A percentile compares a stretch with the other conserved stretches of the same genome.
Conservation (phyloP, 768 basidiomycete genomes). For the Tulasnella sp. region DNA sequence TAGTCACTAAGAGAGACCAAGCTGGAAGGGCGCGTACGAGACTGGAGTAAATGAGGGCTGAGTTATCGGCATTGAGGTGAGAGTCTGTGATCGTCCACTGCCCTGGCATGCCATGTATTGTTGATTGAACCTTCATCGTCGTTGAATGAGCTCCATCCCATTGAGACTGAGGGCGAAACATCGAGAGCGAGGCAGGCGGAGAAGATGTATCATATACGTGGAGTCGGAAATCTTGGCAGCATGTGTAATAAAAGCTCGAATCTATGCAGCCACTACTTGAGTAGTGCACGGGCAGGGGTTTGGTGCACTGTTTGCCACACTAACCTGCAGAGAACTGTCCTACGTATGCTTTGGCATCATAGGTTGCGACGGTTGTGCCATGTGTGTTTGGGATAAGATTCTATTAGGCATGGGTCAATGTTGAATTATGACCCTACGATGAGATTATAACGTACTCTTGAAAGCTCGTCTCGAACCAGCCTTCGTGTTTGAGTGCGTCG, state of each 20-base stretch:
- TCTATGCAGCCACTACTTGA: constrained; percentile 37
- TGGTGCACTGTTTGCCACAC: too few relatives aligned
- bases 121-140: constrained; percentile 44
- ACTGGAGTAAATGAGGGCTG: constrained; percentile 26
- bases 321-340: constrained; percentile 74
- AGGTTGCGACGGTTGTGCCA: constrained; percentile 69
- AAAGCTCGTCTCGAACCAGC: constrained; percentile 42
- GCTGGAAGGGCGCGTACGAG: constrained; percentile 16
- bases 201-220: constrained; percentile 77
- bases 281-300: neutral
- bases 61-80: constrained; percentile 79
- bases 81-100: constrained; percentile 95
- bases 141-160: constrained; percentile 35
- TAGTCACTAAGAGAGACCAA: neutral
- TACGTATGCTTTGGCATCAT: constrained; percentile 66
- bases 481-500: constrained; percentile 27
- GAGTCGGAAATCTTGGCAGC: constrained; percentile 79
- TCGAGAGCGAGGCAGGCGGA: constrained; percentile 19
- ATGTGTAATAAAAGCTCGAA: constrained; percentile 89
- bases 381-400: constrained; percentile 65
- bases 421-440: neutral
- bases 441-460: constrained; percentile 35
- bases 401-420: constrained; percentile 31
- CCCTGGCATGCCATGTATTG: constrained; percentile 64
- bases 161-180: constrained; percentile 15